phyloP scores from a whole-genome alignment of 495 filamentous ascomycete genomes.

The Neurospora sp. region DNA sequence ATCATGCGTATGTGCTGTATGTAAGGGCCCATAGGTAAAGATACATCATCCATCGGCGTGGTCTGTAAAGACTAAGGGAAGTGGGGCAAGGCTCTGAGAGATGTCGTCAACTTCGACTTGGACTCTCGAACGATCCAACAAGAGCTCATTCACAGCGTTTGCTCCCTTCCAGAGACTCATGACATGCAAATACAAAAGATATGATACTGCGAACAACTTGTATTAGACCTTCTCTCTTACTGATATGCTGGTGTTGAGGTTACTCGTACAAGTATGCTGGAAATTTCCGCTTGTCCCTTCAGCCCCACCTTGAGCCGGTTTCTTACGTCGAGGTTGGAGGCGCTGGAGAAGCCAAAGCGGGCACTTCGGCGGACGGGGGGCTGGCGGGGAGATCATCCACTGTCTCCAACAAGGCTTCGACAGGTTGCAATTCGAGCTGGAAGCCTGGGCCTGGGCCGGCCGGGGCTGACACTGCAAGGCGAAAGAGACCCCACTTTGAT shows the following conservation, averaged over 20 bases:
- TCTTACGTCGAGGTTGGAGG: not conserved
- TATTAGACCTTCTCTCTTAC: not conserved
- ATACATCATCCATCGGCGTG: not conserved
- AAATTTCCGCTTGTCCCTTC: not conserved
- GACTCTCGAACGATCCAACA: not conserved
- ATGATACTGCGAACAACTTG: not conserved
- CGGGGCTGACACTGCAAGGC: not conserved
- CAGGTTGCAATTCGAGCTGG: not conserved
- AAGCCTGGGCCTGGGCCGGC: not conserved
- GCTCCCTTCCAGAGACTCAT: not conserved
- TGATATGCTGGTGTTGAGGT: not conserved
- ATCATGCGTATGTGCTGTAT: not conserved
- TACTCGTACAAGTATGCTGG: not conserved
- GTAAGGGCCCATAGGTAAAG: not conserved
- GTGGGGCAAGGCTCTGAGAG: not conserved
- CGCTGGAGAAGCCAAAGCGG: not conserved
- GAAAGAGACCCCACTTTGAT: not conserved
- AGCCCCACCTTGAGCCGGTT: not conserved
- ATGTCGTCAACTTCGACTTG: not conserved
- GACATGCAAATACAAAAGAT: not conserved
- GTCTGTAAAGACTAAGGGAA: not conserved
- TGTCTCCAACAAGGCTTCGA: not conserved
- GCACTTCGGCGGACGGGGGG: not conserved
- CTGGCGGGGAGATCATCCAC: not conserved
- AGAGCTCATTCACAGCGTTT: not conserved